Conservation (phyloP, 2,329 filamentous ascomycete species). For the Orbilia quercus region DNA sequence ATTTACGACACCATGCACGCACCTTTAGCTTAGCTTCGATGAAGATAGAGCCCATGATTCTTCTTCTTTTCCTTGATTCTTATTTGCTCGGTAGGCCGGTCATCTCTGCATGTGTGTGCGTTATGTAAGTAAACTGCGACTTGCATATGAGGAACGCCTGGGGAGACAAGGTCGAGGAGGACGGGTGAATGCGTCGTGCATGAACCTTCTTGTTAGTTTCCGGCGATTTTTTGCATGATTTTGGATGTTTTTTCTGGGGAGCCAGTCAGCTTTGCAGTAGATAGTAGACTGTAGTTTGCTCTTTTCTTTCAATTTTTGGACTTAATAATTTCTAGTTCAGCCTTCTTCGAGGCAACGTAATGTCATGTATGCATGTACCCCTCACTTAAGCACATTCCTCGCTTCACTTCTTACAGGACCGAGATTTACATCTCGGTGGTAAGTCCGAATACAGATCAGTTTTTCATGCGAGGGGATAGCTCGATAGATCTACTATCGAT, state of each 20-base stretch:
- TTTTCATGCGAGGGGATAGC: too few species aligned
- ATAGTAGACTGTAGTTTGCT: too few species aligned
- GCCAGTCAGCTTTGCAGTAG: conserved; percentile 39
- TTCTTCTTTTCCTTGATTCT: conserved; percentile 2
- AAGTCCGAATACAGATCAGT: too few species aligned
- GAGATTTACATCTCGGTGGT: too few species aligned
- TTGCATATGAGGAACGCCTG: too few species aligned
- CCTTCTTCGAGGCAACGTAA: too few species aligned
- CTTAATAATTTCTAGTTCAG: not conserved
- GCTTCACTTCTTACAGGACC: too few species aligned
- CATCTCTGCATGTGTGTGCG: too few species aligned
- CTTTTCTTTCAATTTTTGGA: not conserved
- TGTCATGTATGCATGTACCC: too few species aligned
- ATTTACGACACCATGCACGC: conserved; percentile 27
- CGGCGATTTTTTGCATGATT: not conserved
- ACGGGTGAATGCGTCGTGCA: conserved; percentile 50
- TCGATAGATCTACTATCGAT: too few species aligned
- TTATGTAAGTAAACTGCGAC: too few species aligned
- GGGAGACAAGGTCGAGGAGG: not conserved
- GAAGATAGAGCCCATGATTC: conserved; percentile 22
- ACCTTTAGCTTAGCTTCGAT: not conserved
- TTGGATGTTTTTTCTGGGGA: not conserved
- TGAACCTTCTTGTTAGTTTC: conserved; percentile 38
- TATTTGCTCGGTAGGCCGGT: conserved; percentile 50
- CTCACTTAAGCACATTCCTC: too few species aligned